Base-by-base conservation (phyloP, 345 rosid species). In the Corchorus olitorius region DNA sequence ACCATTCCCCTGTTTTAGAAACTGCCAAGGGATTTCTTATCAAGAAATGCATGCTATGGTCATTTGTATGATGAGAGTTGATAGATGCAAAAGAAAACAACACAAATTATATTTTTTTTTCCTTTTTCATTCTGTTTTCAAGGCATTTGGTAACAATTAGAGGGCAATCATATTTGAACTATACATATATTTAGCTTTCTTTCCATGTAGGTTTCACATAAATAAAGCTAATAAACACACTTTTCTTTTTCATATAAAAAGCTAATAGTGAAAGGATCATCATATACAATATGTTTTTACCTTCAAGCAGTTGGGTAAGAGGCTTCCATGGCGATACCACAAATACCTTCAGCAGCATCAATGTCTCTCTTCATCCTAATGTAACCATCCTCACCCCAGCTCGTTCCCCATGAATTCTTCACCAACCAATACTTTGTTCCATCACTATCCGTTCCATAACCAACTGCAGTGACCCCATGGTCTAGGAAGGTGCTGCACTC, bases 391-490 rank as follows among this genome's bases (percentile, higher is more conserved):
- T 64, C 70, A 7, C 78, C 72, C 78, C 78, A 65, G 46, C 72
- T 65, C 8, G 63, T 9, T 5, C 72, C 78, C 78, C 78, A 75
- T 14, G 78, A 75, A 20, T 75, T 75, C 17, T 75, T 75, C 54
- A 75, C 53, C 62, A 75, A 49, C 78, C 78, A 65, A 65, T 75
- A 50, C 53, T 75, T 75, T 0, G 71, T 64, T 22, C 78, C 78
- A 35, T 75, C 62, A 34, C 37, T 39, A 20, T 3, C 59, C 16
- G 48, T 4, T 12, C 72, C 78, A 39, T 75, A 75, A 4, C 78
- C 78, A n/a, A 75, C 53, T 39, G 72, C 78, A 0, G 72, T 65
- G 10, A 75, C 78, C n/a, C 72, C 78, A 19, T 75, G 78, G 72
- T 75, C 63, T 1, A 75, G 52, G 3, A 3, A 5, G 5, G 78